Conservation (phyloP, 2,329 filamentous ascomycete species). For the Diplodia corticola region DNA sequence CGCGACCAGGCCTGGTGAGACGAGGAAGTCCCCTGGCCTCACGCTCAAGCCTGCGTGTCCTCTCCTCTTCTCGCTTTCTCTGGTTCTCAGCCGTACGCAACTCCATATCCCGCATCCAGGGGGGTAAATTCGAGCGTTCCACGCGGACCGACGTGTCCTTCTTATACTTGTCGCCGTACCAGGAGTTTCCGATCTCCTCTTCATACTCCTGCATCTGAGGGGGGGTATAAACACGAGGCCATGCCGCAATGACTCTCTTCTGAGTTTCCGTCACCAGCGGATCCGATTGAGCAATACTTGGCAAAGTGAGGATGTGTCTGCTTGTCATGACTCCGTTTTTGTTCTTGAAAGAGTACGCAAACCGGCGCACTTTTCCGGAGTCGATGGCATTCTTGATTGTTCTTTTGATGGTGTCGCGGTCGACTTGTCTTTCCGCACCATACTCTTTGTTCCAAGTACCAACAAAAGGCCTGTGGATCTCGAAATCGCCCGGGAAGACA, state of each 20-base stretch:
- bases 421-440: conserved; percentile 43
- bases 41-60: background rate
- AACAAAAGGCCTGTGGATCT: conserved; percentile 57
- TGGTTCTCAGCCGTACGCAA: conserved; percentile 21
- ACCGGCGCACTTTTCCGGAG: conserved; percentile 52
- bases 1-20: background rate
- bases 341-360: conserved; percentile 54
- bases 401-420: conserved; percentile 54
- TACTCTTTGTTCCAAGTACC: conserved; percentile 53
- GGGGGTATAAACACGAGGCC: conserved; percentile 38
- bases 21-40: background rate
- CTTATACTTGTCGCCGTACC: conserved; percentile 24
- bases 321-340: conserved; percentile 50
- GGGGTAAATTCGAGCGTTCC: conserved; percentile 22
- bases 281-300: conserved; percentile 48
- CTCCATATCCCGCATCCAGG: conserved; percentile 20
- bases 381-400: conserved; percentile 53
- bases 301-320: conserved; percentile 52
- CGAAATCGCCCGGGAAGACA: conserved; percentile 56
- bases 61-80: conserved; percentile 18
- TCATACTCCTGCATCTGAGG: conserved; percentile 32
- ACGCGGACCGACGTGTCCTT: conserved; percentile 35
- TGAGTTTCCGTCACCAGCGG: conserved; percentile 51
- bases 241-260: conserved; percentile 50
- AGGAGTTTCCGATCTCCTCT: conserved; percentile 26